Base-by-base conservation (phyloP, 345 rosid species). In the Lagerstroemia speciosa region DNA sequence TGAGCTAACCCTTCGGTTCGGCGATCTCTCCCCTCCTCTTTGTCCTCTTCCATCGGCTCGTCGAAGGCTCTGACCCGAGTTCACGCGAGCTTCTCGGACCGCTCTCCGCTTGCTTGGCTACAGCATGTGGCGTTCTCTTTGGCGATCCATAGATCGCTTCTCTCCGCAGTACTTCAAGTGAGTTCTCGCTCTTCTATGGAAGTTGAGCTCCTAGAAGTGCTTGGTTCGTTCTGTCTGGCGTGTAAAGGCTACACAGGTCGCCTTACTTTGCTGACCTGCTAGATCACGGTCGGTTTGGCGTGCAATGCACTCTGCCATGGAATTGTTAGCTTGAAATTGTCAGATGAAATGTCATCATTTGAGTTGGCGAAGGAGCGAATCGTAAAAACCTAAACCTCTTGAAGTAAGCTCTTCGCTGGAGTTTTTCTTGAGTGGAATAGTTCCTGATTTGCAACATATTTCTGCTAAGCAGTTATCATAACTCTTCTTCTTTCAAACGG, bases 141-240 rank as follows among this genome's bases (percentile, higher is more conserved):
- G 89, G 85, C 85, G 85, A 71, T 83, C 92, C 75, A 65, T 79
- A 68, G 84, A 85, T 79, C 86, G 92, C 74, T 87, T 85, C 78
- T 85, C 92, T 64, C 80, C 82, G 33, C 89, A 78, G 62, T 76
- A 85, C 73, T 83, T 87, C 83, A 83, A 73, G 92, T 83, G 75
- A 75, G 68, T 37, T 58, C 40, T 52, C 29, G 50, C 50, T 29
- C 22, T 65, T 26, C 50, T 10, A 14, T 37, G 2, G n/a, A 19
- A 6, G n/a, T 22, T 11, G 46, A 41, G 46, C 16, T 41, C 46
- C 11, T 41, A 2, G 17, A 7, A 16, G 29, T 14, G 60, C 12
- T 53, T 24, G 29, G 29, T 53, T 53, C 60, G n/a, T n/a, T 53
- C 29, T 24, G 29, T 53, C 12, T 8, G 60, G 29, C 7, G 29